phyloP scores from a whole-genome alignment of 2,329 filamentous ascomycete species.

The Elsinoe necatrix region DNA sequence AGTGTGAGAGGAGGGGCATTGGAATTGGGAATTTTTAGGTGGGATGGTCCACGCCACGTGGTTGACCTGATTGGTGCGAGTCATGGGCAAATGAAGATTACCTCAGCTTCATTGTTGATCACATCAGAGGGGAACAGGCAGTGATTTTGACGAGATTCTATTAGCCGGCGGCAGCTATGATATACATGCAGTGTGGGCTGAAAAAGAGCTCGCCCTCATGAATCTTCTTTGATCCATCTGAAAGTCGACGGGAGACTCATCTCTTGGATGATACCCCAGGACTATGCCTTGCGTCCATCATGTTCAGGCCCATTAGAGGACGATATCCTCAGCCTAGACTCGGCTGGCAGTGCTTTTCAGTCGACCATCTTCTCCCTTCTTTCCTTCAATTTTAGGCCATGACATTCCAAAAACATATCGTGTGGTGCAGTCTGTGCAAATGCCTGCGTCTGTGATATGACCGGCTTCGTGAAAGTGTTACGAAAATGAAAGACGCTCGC shows the following conservation, averaged over 20 bases:
- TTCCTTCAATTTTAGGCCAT: not conserved
- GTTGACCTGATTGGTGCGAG: constrained; percentile 12
- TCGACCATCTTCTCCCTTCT: not conserved
- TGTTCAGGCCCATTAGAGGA: constrained; percentile 5
- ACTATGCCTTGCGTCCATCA: not conserved
- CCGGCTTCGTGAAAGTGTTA: constrained; percentile 20
- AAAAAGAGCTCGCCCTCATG: not conserved
- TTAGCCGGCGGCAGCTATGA: constrained; percentile 14
- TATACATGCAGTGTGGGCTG: constrained; percentile 1
- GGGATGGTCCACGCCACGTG: constrained; percentile 10
- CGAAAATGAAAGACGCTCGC: constrained; percentile 25
- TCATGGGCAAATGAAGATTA: constrained; percentile 7
- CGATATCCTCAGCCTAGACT: not conserved
- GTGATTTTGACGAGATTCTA: constrained; percentile 6
- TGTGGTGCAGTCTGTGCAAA: constrained; percentile 15
- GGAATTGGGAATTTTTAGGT: not conserved
- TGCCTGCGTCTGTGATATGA: constrained; percentile 15
- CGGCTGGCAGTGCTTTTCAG: not conserved
- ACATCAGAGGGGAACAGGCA: not conserved
- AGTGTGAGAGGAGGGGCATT: constrained; percentile 9
- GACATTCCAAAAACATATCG: constrained; percentile 5
- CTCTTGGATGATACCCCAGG: not conserved
- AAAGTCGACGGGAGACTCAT: not conserved
- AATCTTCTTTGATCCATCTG: not conserved
- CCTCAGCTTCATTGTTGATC: not conserved